Percentiles rank a stretch among this genome's conserved stretches.
These are phyloP conservation scores for Fusarium graminum DNA, from an alignment of 2,329 filamentous ascomycete genomes.

Conservation along the genomic window DNA sequence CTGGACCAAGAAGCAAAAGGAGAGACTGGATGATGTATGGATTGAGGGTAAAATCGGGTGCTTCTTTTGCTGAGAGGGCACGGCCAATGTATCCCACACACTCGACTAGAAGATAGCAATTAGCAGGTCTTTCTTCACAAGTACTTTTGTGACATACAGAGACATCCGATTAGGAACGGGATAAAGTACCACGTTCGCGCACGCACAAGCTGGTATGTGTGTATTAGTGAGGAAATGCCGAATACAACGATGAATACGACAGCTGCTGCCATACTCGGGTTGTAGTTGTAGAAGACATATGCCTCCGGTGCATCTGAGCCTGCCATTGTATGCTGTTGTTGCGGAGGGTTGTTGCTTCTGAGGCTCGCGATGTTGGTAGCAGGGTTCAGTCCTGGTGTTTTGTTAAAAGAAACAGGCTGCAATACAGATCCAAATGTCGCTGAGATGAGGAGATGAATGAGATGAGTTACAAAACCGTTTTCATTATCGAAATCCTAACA, in stretches of 20 bases:
- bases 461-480: background rate
- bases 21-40: constrained; percentile 59
- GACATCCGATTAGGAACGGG: constrained; percentile 64
- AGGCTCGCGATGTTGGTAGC: constrained; percentile 6
- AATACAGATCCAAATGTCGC: background rate
- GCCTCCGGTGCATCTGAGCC: constrained; percentile 17
- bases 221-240: constrained; percentile 53
- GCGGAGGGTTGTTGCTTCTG: background rate
- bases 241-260: constrained; percentile 59
- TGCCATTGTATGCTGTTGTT: constrained; percentile 30
- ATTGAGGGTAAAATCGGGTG: constrained; percentile 53
- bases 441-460: background rate
- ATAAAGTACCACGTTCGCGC: constrained; percentile 66
- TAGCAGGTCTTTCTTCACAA: background rate
- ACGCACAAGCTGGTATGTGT: constrained; percentile 56
- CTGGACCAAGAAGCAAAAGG: constrained; percentile 56
- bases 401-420: background rate
- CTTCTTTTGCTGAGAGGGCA: constrained; percentile 58
- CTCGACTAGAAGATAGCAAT: constrained; percentile 41
- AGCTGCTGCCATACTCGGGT: constrained; percentile 60
- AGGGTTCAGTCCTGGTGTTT: constrained; percentile 8
- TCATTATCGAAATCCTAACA: background rate
- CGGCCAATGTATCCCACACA: constrained; percentile 62
- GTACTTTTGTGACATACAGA: constrained; percentile 55
- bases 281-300: constrained; percentile 60